Base-by-base conservation (phyloP, 306 rosid species). In the Rubus idaeus region DNA sequence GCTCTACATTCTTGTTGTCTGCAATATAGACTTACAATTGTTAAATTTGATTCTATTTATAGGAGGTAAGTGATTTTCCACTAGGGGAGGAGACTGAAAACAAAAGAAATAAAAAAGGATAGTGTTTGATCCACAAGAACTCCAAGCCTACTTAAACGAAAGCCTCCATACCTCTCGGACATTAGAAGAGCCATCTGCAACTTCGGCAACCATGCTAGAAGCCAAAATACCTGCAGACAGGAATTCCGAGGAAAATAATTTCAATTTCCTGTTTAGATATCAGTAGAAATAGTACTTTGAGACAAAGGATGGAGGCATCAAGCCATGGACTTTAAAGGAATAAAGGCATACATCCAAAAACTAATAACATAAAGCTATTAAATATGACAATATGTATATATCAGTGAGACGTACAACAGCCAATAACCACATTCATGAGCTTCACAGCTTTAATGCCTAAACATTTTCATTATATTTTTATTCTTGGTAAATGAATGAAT, bases 161-260 rank as follows among this genome's bases (percentile, higher is more conserved):
- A 92, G 89, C 92, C 89, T 92, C 98, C 96, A 90, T 74, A 94
- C 92, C 91, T 94, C 98, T 58, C 97, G 89, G 50, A 93, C 93
- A 71, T 91, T 94, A 20, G 98, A 94, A 21, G 96, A 88, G 68
- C 98, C 98, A 77, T 94, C 98, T 13, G 97, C 86, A 82, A 94
- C 92, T 87, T 89, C 97, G n/a, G 89, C 89, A 70, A 90, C 87
- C 82, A 89, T 80, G 63, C 73, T 80, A 78, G 87, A 78, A 60
- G 41, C 83, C 94, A 94, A 83, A 74, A 86, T 78, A 63, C 96
- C 97, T 94, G 90, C 81, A 70, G 17, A 73, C 61, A 63, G 35
- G 11, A 58, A 70, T 42, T 46, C 69, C 47, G 23, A 47, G 5
- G 18, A 45, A 8, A 71, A 26, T 2, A 10, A 69, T 49, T 18